A percentile compares a stretch with the other conserved stretches of the same genome.
Evolutionary conservation across 2,329 filamentous ascomycete species (phyloP).

Genomic region (Stenocarpella maydis): DNA sequence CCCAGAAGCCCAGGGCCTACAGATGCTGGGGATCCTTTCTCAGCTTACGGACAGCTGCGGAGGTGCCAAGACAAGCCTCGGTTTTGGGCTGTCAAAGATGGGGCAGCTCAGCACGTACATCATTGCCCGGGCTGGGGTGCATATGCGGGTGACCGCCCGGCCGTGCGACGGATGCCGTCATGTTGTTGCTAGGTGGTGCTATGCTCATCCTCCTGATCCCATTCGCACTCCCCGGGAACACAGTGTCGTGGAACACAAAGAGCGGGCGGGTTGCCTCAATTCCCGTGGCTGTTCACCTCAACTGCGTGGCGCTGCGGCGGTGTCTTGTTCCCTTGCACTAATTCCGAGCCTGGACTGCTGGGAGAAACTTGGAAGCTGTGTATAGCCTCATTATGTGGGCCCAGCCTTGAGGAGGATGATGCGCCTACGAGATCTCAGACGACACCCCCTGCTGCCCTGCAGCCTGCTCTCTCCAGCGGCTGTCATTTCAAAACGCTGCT

Average conservation of each 20-base stretch:
- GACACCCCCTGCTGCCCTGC: background rate
- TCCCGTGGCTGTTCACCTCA: background rate
- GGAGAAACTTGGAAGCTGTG: background rate
- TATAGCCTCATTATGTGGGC: constrained; percentile 15
- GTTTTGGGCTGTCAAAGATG: constrained; percentile 24
- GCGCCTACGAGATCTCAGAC: background rate
- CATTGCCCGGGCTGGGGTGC: constrained; percentile 17
- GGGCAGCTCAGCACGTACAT: constrained; percentile 7
- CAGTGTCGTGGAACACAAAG: background rate
- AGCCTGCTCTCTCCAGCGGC: no score
- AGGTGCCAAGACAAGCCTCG: constrained; percentile 16
- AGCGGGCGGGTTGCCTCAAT: background rate
- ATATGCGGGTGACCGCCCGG: constrained; percentile 17
- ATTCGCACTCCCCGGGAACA: background rate
- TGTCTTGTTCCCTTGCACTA: background rate
- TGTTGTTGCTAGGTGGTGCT: constrained; percentile 7
- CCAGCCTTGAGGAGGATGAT: background rate
- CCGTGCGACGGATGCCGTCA: constrained; percentile 21
- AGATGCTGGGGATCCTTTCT: background rate
- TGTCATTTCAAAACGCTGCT: background rate
- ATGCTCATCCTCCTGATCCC: background rate
- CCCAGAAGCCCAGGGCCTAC: background rate
- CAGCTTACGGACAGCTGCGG: background rate
- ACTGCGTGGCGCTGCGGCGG: background rate
- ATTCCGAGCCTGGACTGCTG: background rate